phyloP scores from a whole-genome alignment of 2,329 filamentous ascomycete genomes.

The Monilinia polystroma region DNA sequence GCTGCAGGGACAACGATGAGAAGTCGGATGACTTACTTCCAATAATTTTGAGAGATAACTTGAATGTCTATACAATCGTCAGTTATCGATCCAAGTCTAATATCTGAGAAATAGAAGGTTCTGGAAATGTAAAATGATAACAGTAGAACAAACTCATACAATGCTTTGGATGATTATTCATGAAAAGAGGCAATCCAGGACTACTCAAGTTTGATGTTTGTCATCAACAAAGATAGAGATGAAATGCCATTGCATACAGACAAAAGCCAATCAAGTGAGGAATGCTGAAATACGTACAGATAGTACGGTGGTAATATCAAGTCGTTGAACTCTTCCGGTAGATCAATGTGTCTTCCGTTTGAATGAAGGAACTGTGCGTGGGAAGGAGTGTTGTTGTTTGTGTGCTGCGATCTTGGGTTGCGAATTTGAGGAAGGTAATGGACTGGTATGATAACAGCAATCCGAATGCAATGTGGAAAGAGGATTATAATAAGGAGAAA shows the following conservation, averaged over 20 bases:
- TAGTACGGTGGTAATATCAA: not conserved
- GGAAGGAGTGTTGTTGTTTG: not conserved
- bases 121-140: not conserved
- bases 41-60: conserved; percentile 11
- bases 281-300: conserved; percentile 8
- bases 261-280: not conserved
- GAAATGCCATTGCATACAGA: not conserved
- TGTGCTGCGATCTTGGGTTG: not conserved
- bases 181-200: not conserved
- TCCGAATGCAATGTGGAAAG: not conserved
- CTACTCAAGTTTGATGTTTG: conserved; percentile 17
- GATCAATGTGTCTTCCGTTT: not conserved
- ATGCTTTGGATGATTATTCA: not conserved
- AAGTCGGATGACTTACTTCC: not conserved
- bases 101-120: not conserved
- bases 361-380: too few species aligned
- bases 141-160: not conserved
- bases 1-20: conserved; percentile 19
- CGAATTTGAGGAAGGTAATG: not conserved
- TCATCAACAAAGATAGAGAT: not conserved
- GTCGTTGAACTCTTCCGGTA: not conserved
- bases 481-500: not conserved
- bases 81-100: not conserved
- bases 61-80: conserved; percentile 8
- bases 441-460: conserved; percentile 5